Evolutionary conservation across 257 asterid genomes (phyloP), one percentile per base, ranked within the genome.

Genomic region (Jacaranda mimosifolia): DNA sequence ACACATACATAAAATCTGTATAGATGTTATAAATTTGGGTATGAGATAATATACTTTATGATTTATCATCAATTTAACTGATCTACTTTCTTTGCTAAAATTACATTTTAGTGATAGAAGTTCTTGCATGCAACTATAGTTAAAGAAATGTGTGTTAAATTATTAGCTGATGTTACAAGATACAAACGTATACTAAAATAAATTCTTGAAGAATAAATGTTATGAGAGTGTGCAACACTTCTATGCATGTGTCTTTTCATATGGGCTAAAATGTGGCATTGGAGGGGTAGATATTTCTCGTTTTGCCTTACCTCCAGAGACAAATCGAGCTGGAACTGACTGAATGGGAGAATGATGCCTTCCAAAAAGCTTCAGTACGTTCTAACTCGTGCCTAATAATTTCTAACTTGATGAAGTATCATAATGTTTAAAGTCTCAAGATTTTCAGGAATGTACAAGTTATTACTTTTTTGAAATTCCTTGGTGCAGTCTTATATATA

Each of bases 291-390:
- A 97, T 43, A 91, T 95, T 79, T 87, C 91, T 81, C 97, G 99
- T 78, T 95, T 91, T 82, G 90, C 99, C 75, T 84, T 95, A 79
- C 88, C 99, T 77, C 94, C 96, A 52, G 99, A 89, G 98, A 95
- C 87, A 95, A 93, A 90, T 98, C 98, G 42, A 93, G 18, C 82
- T 95, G 69, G 96, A 87, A 79, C 85, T 95, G 80, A 91, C 97
- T 66, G 96, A 93, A 81, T 95, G 99, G 99, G 97, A 93, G 80
- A 97, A 93, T 82, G 85, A 90, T n/a, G 94, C 99, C 89, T 90
- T 90, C 79, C 83, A 76, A 75, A 87, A 82, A 88, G 90, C 93
- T 84, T 90, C 97, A 77, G 99, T 95, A 95, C 68, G 96, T 76
- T 81, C 85, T 83, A 71, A 85, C 84, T 63, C 11, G 10, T 57